phyloP scores from a whole-genome alignment of 176 grass and related monocot species.

The Triticum dicoccoides region DNA sequence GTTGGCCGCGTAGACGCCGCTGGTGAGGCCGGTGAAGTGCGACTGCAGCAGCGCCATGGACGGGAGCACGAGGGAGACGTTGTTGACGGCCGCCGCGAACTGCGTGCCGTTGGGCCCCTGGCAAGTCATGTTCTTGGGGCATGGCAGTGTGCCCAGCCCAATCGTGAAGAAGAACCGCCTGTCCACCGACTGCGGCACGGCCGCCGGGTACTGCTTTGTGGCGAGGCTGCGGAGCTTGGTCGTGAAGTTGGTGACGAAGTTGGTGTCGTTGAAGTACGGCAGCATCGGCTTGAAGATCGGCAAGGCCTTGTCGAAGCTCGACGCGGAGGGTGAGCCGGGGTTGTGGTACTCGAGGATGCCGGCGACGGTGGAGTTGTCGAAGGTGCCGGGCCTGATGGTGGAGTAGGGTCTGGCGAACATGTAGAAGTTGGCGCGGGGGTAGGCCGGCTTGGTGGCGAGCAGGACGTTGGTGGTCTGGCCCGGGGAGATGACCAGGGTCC shows the following conservation, averaged over 20 bases:
- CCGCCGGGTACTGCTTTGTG: constrained; percentile 38
- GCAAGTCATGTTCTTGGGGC: constrained; percentile 48
- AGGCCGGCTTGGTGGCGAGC: constrained; percentile 42
- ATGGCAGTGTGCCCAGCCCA: constrained; percentile 53
- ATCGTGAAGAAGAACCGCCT: constrained; percentile 58
- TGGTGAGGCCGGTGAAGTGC: constrained; percentile 49
- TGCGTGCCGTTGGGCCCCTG: constrained; percentile 45
- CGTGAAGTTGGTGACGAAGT: constrained; percentile 50
- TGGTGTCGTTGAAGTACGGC: constrained; percentile 41
- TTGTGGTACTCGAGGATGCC: constrained; percentile 53
- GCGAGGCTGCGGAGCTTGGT: constrained; percentile 52
- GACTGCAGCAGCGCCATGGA: constrained; percentile 52
- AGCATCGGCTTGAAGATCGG: constrained; percentile 43
- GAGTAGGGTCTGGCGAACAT: constrained; percentile 38
- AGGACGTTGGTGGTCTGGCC: constrained; percentile 78
- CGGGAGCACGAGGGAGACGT: constrained; percentile 60
- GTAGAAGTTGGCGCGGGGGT: constrained; percentile 45
- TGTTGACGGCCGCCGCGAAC: constrained; percentile 58
- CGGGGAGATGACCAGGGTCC: constrained; percentile 49
- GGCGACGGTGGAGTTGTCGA: constrained; percentile 51
- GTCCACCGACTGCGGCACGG: constrained; percentile 46
- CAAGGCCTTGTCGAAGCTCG: constrained; percentile 39
- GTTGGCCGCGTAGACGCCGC: constrained; percentile 40
- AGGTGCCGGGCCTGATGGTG: constrained; percentile 25
- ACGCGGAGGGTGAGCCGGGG: background rate